Conservation (phyloP, 192 early-diverging fungal genomes). For the Funneliformis geosporum region DNA sequence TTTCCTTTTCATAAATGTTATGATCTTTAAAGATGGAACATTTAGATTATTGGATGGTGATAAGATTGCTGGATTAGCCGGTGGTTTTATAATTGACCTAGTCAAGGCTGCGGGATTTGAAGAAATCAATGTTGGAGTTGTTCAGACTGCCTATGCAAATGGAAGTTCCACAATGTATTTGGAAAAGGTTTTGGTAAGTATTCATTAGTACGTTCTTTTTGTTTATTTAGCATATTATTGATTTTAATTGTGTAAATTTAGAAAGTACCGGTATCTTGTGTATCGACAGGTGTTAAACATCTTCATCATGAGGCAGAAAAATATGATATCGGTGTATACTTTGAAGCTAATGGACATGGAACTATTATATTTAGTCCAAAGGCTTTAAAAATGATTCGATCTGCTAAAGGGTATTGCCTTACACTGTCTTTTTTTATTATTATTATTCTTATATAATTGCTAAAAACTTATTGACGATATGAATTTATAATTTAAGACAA, state of each 20-base stretch:
- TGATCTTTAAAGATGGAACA: conserved; percentile 48
- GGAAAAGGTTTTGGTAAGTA: conserved; percentile 76
- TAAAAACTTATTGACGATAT: neutral
- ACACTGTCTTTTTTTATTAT: neutral
- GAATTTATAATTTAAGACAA: conserved; percentile 40
- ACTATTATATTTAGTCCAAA: conserved; percentile 91
- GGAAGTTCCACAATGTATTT: conserved; percentile 94
- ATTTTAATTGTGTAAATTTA: conserved; percentile 39
- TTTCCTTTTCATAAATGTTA: neutral
- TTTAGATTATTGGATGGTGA: conserved; percentile 98
- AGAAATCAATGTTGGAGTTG: conserved; percentile 86
- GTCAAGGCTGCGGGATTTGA: conserved; percentile 78
- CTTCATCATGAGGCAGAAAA: conserved; percentile 97
- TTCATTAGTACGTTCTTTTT: neutral
- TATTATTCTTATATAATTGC: neutral
- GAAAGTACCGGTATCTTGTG: conserved; percentile 93
- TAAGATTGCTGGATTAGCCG: conserved; percentile 95
- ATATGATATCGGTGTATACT: conserved; percentile 98
- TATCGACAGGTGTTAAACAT: conserved; percentile 98
- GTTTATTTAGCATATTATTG: neutral
- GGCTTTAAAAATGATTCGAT: conserved; percentile 76
- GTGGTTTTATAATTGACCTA: conserved; percentile 90
- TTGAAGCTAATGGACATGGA: conserved; percentile 99
- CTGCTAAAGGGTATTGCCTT: conserved; percentile 65
- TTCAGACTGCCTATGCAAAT: conserved; percentile 99